Conservation (phyloP, 169 alveolate genomes). For the Eimeria necatrix region DNA sequence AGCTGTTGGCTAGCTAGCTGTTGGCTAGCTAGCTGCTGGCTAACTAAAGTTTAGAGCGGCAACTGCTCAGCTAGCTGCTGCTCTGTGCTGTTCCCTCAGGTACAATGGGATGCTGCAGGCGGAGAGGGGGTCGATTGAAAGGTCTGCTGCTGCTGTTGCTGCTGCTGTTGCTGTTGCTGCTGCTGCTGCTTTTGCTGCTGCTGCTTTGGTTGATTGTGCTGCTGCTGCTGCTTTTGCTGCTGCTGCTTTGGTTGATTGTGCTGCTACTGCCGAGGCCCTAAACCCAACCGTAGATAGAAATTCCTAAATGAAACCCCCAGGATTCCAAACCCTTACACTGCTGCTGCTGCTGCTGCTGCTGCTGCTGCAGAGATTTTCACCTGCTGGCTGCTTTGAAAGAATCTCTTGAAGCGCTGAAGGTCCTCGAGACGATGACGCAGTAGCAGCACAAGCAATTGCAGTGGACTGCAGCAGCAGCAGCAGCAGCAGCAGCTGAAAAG, state of each 20-base stretch:
- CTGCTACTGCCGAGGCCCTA: neutral
- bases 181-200: conserved; percentile 6
- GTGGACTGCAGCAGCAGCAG: neutral
- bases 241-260: neutral
- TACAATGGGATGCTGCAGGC: conserved; percentile 31
- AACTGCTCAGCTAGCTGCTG: neutral
- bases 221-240: neutral
- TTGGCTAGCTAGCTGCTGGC: conserved; percentile 18
- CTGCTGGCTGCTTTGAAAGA: conserved; percentile 31
- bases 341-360: conserved; percentile 52
- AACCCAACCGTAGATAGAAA: neutral
- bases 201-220: neutral
- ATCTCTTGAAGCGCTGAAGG: conserved; percentile 25
- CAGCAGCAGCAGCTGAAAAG: neutral
- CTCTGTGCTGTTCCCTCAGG: neutral
- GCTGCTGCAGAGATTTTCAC: conserved; percentile 60
- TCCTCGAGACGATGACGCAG: conserved; percentile 31
- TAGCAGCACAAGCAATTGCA: neutral
- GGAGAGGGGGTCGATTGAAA: neutral
- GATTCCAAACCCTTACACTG: neutral
- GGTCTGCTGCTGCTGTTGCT: conserved; percentile 16
- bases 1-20: conserved; percentile 24
- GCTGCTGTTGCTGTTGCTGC: conserved; percentile 40
- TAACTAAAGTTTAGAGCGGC: neutral
- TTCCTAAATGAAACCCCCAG: neutral